A percentile compares a stretch with the other conserved stretches of the same genome.
Evolutionary conservation across 2,329 filamentous ascomycete genomes (phyloP).

Genomic region (Pseudopithomyces chartarum): DNA sequence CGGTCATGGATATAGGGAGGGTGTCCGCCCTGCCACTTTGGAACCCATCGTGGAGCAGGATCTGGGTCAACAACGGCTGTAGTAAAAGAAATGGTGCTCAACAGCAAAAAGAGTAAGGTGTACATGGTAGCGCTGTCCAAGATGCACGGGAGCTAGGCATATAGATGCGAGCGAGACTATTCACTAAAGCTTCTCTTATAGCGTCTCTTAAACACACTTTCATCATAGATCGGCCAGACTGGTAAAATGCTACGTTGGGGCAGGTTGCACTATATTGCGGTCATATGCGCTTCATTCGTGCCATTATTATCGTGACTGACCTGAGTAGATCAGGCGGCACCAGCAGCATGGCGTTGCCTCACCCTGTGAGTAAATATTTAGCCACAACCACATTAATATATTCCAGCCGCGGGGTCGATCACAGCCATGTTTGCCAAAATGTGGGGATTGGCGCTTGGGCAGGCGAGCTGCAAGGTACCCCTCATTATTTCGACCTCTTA

Average conservation of each 20-base stretch:
- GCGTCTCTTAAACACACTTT: slow-evolving; percentile 4
- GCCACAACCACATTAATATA: neutral
- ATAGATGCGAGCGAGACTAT: neutral
- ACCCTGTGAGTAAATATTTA: too few relatives aligned
- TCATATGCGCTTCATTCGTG: neutral
- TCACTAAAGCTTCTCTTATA: slow-evolving; percentile 9
- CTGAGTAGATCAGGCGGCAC: too few relatives aligned
- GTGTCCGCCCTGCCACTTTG: neutral
- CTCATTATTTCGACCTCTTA: neutral
- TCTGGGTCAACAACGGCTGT: slow-evolving; percentile 4
- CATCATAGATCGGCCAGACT: neutral
- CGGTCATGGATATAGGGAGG: slow-evolving; percentile 8
- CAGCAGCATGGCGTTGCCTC: too few relatives aligned
- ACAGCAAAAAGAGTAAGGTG: neutral
- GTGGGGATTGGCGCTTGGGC: neutral
- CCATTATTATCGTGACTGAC: neutral
- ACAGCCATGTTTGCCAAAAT: neutral
- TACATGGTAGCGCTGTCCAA: neutral
- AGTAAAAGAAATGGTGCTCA: neutral
- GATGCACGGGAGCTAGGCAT: neutral
- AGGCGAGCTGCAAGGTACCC: neutral
- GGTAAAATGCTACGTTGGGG: neutral
- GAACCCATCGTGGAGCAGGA: neutral
- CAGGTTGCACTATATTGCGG: neutral
- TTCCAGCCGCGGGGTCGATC: neutral